A percentile compares a stretch with the other conserved stretches of the same genome.
Evolutionary conservation across 1,284 basidiomycete species (phyloP).

Genomic region (Ceratobasidium sp.): DNA sequence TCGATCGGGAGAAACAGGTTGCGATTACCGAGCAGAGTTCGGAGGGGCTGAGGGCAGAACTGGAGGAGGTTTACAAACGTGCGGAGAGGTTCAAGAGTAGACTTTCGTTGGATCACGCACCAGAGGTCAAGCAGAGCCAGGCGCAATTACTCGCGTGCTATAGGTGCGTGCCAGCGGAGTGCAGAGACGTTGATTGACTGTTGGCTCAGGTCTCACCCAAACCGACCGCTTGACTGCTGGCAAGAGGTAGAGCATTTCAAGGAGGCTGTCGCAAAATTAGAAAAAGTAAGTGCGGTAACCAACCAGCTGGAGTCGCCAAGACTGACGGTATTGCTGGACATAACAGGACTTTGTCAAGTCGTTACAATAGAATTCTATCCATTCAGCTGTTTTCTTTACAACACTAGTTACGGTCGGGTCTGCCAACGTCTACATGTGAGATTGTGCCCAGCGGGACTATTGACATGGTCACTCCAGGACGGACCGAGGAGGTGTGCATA

Average conservation of each 20-base stretch:
- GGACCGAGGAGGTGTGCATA: too few species aligned
- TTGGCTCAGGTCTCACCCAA: constrained; percentile 60
- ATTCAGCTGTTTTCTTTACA: not conserved
- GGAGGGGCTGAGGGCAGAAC: constrained; percentile 66
- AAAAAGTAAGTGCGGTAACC: constrained; percentile 56
- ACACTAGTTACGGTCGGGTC: too few species aligned
- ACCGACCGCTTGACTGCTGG: constrained; percentile 76
- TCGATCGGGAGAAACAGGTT: constrained; percentile 66
- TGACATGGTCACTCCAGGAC: too few species aligned
- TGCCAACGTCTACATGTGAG: too few species aligned
- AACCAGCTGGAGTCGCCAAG: not conserved
- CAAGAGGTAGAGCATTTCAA: constrained; percentile 77
- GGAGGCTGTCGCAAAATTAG: constrained; percentile 67
- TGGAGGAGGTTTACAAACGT: constrained; percentile 72
- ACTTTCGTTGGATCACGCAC: constrained; percentile 61
- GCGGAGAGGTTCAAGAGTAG: constrained; percentile 74
- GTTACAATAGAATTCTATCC: constrained; percentile 37
- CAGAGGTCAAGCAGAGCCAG: constrained; percentile 62
- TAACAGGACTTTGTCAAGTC: constrained; percentile 43
- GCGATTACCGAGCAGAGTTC: constrained; percentile 59
- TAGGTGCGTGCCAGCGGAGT: constrained; percentile 59
- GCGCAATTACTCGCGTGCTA: constrained; percentile 75
- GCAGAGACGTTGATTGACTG: constrained; percentile 1
- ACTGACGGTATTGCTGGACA: constrained; percentile 7
- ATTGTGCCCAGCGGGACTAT: too few species aligned